Evolutionary conservation across 139 green algal genomes (phyloP), one percentile per base, ranked within the genome.

Genomic region (Dunaliella primolecta): DNA sequence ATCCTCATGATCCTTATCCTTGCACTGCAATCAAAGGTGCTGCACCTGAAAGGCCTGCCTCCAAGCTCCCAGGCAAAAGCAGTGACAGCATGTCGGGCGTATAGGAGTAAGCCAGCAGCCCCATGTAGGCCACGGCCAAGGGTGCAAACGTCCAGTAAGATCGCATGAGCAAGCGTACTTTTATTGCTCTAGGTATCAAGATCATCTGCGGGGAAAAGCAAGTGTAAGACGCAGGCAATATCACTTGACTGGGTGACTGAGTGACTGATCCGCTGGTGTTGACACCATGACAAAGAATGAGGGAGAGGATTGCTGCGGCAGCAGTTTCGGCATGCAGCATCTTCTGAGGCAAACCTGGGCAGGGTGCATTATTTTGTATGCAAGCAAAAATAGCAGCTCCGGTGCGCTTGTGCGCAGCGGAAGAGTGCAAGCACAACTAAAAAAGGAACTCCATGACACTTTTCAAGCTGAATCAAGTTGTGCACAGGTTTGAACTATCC

Each of bases 1-100:
- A n/a, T n/a, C n/a, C n/a, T n/a, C n/a, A n/a, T n/a, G n/a, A n/a
- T n/a, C n/a, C n/a, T n/a, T n/a, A n/a, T n/a, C n/a, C n/a, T n/a
- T n/a, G n/a, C n/a, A n/a, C n/a, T n/a, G n/a, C n/a, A n/a, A n/a
- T n/a, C n/a, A 15, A 64, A 64, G 56, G 36, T 1, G 2, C 81
- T 0, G n/a, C 57, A 91, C 90, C 89, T 86, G 87, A 81, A 0
- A 96, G 75, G 25, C 94, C 94, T 25, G 91, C 87, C 37, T 72
- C 21, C 84, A 93, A 82, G 82, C 87, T 94, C 29, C 94, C 94
- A 1, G 94, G 94, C 78, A 96, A 82, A 37, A 96, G 90, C 2
- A 95, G 84, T 56, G 80, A 87, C 1, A 96, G 71, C 0, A 89
- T 96, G 86, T 96, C 94, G 34, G 94, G 92, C 24, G 87, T 81